phyloP scores from a whole-genome alignment of 768 basidiomycete species.

The Leccinellum luteum region DNA sequence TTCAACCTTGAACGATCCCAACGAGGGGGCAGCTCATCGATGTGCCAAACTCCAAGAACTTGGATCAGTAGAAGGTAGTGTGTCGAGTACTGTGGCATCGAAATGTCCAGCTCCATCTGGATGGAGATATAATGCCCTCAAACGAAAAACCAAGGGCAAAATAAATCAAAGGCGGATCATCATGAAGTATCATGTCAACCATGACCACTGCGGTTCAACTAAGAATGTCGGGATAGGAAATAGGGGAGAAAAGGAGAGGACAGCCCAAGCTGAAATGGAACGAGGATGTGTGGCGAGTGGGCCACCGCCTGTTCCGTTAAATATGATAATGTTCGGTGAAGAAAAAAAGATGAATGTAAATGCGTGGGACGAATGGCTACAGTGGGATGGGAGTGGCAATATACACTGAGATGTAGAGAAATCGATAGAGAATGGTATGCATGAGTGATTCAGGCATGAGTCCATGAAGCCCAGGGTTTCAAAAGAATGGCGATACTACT shows the following conservation, averaged over 20 bases:
- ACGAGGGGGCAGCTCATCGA: neutral
- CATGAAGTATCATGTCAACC: neutral
- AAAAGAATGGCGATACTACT: neutral
- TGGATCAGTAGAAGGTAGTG: neutral
- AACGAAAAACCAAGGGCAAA: conserved; percentile 1
- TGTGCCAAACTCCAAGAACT: neutral
- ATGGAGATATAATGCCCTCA: conserved; percentile 12
- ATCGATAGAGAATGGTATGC: conserved; percentile 17
- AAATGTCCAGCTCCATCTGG: conserved; percentile 22
- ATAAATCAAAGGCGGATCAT: conserved; percentile 7
- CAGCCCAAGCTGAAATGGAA: conserved; percentile 5
- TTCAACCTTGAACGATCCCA: neutral
- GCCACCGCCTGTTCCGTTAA: neutral
- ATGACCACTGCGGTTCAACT: neutral
- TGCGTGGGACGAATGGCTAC: conserved; percentile 31
- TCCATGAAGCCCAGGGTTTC: conserved; percentile 3
- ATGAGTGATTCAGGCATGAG: conserved; percentile 10
- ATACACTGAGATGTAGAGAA: conserved; percentile 27
- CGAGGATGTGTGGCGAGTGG: conserved; percentile 1
- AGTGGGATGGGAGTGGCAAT: conserved; percentile 28
- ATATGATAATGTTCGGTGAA: conserved; percentile 1
- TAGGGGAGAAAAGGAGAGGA: conserved; percentile 16
- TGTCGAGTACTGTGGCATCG: conserved; percentile 1
- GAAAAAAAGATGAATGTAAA: conserved; percentile 12
- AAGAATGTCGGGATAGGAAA: neutral